Evolutionary conservation across 1,284 basidiomycete species (phyloP).

Genomic region (Puccinia coronata): DNA sequence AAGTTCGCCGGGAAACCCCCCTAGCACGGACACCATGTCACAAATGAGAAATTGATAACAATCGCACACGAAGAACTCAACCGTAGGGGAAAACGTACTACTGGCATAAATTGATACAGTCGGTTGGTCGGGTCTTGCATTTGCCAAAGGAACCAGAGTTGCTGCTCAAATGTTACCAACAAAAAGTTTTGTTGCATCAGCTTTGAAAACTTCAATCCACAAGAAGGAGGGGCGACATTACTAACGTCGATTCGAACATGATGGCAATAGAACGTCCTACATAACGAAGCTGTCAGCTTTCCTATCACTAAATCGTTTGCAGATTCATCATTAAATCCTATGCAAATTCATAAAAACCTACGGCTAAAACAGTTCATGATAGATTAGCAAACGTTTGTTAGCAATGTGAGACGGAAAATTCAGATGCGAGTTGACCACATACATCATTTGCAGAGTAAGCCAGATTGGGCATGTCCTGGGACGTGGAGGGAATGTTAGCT

Average conservation of each 20-base stretch:
- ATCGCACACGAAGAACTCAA: too few relatives aligned
- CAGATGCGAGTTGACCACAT: neutral
- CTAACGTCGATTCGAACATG: slow-evolving; percentile 16
- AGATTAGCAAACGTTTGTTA: neutral
- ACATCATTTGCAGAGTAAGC: slow-evolving; percentile 45
- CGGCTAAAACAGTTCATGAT: slow-evolving; percentile 2
- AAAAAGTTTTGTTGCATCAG: neutral
- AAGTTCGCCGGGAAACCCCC: slow-evolving; percentile 10
- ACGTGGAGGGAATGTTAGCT: neutral
- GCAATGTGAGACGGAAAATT: neutral
- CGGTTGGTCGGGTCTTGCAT: neutral
- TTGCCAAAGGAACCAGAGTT: neutral
- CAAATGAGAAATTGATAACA: neutral
- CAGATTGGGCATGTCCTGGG: slow-evolving; percentile 30
- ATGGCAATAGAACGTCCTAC: slow-evolving; percentile 1
- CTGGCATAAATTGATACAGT: neutral
- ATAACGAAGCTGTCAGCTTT: neutral
- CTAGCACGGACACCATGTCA: neutral
- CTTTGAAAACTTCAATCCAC: neutral
- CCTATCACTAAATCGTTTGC: neutral
- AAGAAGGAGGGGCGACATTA: neutral
- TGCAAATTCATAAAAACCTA: neutral
- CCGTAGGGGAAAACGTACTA: neutral
- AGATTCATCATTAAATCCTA: too few relatives aligned
- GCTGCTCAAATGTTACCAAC: neutral